Conservation (phyloP, 2,329 filamentous ascomycete species). For the Ascochyta lentis region DNA sequence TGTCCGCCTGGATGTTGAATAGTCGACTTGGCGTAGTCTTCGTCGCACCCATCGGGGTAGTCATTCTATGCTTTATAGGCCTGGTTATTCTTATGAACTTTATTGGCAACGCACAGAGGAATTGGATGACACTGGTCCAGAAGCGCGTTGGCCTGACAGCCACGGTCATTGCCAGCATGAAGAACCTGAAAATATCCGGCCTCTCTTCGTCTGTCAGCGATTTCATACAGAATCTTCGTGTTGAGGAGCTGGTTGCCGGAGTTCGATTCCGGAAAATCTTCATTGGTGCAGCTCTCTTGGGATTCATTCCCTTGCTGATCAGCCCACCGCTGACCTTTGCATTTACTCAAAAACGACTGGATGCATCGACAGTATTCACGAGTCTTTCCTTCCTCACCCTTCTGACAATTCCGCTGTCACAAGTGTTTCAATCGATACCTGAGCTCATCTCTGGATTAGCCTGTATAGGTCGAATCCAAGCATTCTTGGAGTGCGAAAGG, state of each 20-base stretch:
- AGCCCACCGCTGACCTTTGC: conserved; percentile 19
- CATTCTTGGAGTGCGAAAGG: conserved; percentile 18
- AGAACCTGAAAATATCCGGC: conserved; percentile 51
- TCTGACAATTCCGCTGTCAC: conserved; percentile 13
- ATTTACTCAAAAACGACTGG: conserved; percentile 1
- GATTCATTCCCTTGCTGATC: conserved; percentile 12
- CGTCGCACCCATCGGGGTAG: too few species aligned
- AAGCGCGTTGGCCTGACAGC: conserved; percentile 37
- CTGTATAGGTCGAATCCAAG: conserved; percentile 22
- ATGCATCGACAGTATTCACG: conserved; percentile 18
- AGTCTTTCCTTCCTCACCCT: conserved; percentile 19
- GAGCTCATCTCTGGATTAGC: conserved; percentile 18
- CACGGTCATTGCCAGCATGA: conserved; percentile 47
- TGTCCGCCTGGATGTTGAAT: too few species aligned
- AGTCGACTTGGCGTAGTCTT: too few species aligned
- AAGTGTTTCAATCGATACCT: conserved; percentile 18
- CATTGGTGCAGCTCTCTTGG: conserved; percentile 16
- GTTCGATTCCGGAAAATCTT: conserved; percentile 14
- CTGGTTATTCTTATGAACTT: too few species aligned
- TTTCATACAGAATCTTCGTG: conserved; percentile 45
- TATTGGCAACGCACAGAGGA: conserved; percentile 30
- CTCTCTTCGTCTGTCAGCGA: conserved; percentile 39
- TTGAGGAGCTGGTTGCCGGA: conserved; percentile 40
- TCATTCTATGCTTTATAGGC: too few species aligned
- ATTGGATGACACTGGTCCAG: conserved; percentile 38